Percentiles rank a stretch among this genome's conserved stretches.
phyloP scores from a whole-genome alignment of 345 rosid species.

The Eucalyptus decipiens region DNA sequence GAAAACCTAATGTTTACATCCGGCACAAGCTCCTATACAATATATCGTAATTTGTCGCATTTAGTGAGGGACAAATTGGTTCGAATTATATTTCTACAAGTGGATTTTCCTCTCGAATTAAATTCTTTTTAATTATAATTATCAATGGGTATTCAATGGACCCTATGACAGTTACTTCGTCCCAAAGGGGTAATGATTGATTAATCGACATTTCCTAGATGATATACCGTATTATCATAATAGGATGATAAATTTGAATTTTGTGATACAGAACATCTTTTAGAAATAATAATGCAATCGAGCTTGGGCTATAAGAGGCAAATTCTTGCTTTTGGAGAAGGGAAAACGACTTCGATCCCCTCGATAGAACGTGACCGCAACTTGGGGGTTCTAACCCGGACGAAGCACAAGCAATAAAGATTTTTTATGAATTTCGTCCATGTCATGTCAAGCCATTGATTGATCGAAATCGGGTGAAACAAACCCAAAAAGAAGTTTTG shows the following conservation, averaged over 20 bases:
- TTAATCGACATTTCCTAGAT: background rate
- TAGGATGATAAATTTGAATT: background rate
- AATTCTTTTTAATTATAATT: background rate
- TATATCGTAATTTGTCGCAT: rapidly evolving
- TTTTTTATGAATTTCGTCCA: background rate
- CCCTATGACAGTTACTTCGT: background rate
- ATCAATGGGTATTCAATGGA: background rate
- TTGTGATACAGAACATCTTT: background rate
- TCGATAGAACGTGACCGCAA: background rate
- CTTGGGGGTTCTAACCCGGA: background rate
- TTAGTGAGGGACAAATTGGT: background rate
- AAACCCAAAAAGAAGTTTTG: background rate
- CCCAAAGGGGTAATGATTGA: background rate
- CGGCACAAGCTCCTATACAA: background rate
- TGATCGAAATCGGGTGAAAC: background rate
- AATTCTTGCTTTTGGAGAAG: background rate
- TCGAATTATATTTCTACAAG: background rate
- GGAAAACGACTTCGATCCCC: background rate
- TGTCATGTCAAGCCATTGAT: background rate
- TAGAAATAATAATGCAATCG: background rate
- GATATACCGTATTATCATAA: background rate
- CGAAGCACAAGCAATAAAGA: background rate
- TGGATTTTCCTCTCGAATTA: background rate
- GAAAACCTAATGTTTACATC: background rate
- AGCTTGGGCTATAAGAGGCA: background rate